Evolutionary conservation across 805 yeast species (phyloP).

Genomic region (Candida ortonii): DNA sequence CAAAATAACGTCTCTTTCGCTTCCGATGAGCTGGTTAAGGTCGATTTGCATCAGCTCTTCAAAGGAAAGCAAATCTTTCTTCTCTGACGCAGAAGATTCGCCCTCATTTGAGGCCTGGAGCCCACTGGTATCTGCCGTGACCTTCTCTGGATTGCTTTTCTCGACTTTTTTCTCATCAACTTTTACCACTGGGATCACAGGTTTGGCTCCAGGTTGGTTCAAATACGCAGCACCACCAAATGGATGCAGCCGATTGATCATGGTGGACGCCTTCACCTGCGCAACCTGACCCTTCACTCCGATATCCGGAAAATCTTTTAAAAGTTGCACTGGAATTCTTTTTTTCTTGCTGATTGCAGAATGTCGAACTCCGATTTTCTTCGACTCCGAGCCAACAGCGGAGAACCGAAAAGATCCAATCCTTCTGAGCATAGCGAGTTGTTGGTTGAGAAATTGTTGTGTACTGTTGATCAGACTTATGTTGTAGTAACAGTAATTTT

Average conservation of each 20-base stretch:
- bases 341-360: constrained; percentile 50
- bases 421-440: constrained; percentile 21
- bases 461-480: background rate
- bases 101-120: constrained; percentile 2
- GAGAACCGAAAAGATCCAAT: constrained; percentile 11
- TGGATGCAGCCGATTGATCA: constrained; percentile 76
- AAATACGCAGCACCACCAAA: constrained; percentile 74
- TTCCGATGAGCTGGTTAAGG: constrained; percentile 19
- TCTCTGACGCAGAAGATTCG: constrained; percentile 1
- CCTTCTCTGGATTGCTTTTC: constrained; percentile 3
- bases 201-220: constrained; percentile 29
- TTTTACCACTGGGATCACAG: constrained; percentile 33
- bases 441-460: background rate
- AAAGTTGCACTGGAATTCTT: constrained; percentile 70
- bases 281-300: constrained; percentile 74
- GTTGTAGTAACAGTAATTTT: background rate
- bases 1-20: constrained; percentile 21
- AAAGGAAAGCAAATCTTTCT: constrained; percentile 18
- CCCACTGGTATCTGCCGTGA: background rate
- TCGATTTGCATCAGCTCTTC: constrained; percentile 29
- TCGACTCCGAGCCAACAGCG: constrained; percentile 15
- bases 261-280: constrained; percentile 71
- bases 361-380: constrained; percentile 36
- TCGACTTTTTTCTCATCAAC: constrained; percentile 10
- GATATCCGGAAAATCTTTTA: constrained; percentile 59